These are phyloP conservation scores for Fusarium sp. DNA, from an alignment of 2,329 filamentous ascomycete species.

Conservation along the genomic window DNA sequence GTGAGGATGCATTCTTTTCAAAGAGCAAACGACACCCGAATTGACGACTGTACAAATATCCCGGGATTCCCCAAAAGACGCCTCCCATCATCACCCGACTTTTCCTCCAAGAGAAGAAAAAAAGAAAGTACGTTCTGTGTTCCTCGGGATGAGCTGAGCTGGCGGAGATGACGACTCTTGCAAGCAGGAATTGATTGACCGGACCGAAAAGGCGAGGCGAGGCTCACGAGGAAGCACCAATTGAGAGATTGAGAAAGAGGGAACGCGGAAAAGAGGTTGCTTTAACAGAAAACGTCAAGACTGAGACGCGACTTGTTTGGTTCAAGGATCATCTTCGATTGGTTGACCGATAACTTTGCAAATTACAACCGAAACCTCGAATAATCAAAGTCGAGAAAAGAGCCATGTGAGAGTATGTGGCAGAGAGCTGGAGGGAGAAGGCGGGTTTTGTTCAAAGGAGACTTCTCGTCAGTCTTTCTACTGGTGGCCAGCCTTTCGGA, in stretches of 20 bases:
- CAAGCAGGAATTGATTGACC: conserved; percentile 38
- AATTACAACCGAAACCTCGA: conserved; percentile 69
- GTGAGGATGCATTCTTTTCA: conserved; percentile 46
- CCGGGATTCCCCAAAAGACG: conserved; percentile 45
- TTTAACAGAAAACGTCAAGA: conserved; percentile 44
- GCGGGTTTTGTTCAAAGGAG: conserved; percentile 47
- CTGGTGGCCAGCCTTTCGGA: conserved; percentile 79
- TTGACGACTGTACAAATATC: conserved; percentile 47
- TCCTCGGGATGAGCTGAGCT: conserved; percentile 43
- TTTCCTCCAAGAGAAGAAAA: conserved; percentile 44
- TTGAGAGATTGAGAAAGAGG: conserved; percentile 41
- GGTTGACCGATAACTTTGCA: conserved; percentile 65
- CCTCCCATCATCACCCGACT: conserved; percentile 47
- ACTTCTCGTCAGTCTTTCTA: conserved; percentile 59
- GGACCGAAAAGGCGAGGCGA: neutral
- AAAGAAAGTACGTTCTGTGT: conserved; percentile 44
- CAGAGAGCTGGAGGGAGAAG: conserved; percentile 53
- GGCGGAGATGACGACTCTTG: conserved; percentile 25
- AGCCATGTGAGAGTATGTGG: conserved; percentile 56
- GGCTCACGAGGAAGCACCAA: conserved; percentile 47
- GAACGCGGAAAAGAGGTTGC: conserved; percentile 39
- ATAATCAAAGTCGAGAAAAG: conserved; percentile 50
- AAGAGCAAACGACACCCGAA: conserved; percentile 44
- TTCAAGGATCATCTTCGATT: conserved; percentile 66
- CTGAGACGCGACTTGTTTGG: conserved; percentile 44